Evolutionary conservation across 2,329 filamentous ascomycete species (phyloP), one percentile per base, ranked within the genome.

Genomic region (Calonectria fujianensis): DNA sequence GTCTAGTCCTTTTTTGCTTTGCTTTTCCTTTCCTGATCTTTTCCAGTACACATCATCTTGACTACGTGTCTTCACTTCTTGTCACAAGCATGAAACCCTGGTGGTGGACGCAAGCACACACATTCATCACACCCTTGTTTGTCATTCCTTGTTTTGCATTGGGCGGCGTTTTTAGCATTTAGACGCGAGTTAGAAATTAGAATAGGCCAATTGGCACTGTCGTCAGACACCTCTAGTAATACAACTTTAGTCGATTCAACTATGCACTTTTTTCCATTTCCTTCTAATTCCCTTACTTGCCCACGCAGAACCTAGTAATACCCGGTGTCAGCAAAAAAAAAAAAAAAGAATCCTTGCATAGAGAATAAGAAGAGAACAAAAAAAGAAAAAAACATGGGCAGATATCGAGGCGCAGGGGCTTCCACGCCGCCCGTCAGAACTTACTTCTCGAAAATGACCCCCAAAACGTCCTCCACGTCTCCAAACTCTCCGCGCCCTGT

Each of bases 371-470:
- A 11, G 8, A 45, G 39, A 48, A 69, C 13, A 61, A 29, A 31
- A 45, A 48, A 11, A 27, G 24, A 61, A 54, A 35, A 64, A 50
- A 66, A 35, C 1, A 59, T 69, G 57, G 70, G 51, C 64, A 70
- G 70, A 65, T 51, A 57, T 48, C 41, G 65, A 52, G 70, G 59
- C 69, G 50, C 54, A 74, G 57, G 50, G 51, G 31, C 18, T 29
- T n/a, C 16, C 20, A 69, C 31, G 35, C 31, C 32, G 20, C 32
- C 32, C 32, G 70, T 72, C 57, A 75, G 67, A 74, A 91, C 91
- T 89, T 87, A 98, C 95, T 98, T 98, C 85, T 98, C 96, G 86
- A 99, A 99, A 5, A 99, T 96, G 29, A 99, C 96, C 0, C 97
- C 97, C 57, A 99, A 86, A 10, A 99, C 95, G 82, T 98, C 97